Evolutionary conservation across 2,329 filamentous ascomycete genomes (phyloP).

Genomic region (Colletotrichum filicis): DNA sequence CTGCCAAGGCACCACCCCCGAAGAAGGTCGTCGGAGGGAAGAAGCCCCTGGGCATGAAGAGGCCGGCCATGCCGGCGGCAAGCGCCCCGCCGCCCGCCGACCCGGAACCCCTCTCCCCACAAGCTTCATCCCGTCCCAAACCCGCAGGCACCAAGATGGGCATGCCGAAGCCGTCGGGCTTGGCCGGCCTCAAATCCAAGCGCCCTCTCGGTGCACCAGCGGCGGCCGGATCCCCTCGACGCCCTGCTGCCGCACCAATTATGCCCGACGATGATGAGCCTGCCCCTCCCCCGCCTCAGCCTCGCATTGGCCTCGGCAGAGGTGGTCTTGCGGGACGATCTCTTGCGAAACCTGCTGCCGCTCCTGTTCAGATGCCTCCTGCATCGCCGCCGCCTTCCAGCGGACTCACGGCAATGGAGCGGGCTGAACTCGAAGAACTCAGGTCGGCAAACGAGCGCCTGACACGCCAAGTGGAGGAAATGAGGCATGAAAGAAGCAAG

Average conservation of each 20-base stretch:
- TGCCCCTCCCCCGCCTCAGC: constrained; percentile 64
- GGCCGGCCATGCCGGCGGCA: constrained; percentile 47
- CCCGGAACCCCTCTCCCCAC: constrained; percentile 65
- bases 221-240: constrained; percentile 58
- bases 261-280: constrained; percentile 70
- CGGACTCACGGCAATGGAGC: constrained; percentile 81
- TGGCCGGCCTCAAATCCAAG: constrained; percentile 70
- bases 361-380: constrained; percentile 59
- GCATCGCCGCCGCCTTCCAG: constrained; percentile 69
- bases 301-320: constrained; percentile 75
- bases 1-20: constrained; percentile 59
- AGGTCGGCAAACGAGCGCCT: constrained; percentile 85
- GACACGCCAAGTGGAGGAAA: constrained; percentile 79
- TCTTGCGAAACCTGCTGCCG: constrained; percentile 76
- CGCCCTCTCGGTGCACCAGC: constrained; percentile 55
- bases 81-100: constrained; percentile 51
- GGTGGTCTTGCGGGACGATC: constrained; percentile 89
- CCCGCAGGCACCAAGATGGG: constrained; percentile 63
- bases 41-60: constrained; percentile 55
- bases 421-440: constrained; percentile 91
- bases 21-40: constrained; percentile 60
- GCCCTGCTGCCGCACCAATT: constrained; percentile 59
- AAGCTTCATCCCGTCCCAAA: constrained; percentile 64
- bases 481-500: constrained; percentile 83
- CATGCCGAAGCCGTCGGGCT: constrained; percentile 62